phyloP scores from a whole-genome alignment of 2,329 filamentous ascomycete species.

The Bipolaris gigantea region DNA sequence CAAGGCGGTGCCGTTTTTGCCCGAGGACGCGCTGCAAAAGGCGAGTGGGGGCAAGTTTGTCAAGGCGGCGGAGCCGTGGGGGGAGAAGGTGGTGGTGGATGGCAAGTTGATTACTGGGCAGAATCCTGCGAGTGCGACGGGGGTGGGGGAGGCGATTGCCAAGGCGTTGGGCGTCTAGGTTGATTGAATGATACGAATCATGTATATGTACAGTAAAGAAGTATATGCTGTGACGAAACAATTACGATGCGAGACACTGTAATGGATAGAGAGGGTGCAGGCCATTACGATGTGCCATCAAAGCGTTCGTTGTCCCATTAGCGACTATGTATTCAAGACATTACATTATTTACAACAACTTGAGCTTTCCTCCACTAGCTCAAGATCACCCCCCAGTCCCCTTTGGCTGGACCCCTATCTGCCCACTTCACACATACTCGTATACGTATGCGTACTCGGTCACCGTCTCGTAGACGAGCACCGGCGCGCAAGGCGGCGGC shows the following conservation, averaged over 20 bases:
- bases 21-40: constrained; percentile 58
- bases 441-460: background rate
- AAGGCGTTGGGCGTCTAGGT: constrained; percentile 38
- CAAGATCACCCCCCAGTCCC: background rate
- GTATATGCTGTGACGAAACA: background rate
- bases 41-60: constrained; percentile 58
- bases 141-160: constrained; percentile 49
- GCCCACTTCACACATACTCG: background rate
- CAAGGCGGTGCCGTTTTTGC: constrained; percentile 60
- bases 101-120: constrained; percentile 52
- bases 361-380: background rate
- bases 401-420: background rate
- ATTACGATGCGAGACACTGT: background rate
- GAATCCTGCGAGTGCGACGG: constrained; percentile 51
- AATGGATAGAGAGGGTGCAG: background rate
- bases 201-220: background rate
- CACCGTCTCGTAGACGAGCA: constrained; percentile 5
- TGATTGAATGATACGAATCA: background rate
- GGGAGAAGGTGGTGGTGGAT: constrained; percentile 48
- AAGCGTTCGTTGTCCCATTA: background rate
- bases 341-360: constrained; percentile 1
- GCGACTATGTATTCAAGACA: background rate
- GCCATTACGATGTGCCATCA: background rate
- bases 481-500: constrained; percentile 2
- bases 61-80: constrained; percentile 57